Evolutionary conservation across 2,329 filamentous ascomycete genomes (phyloP).

Genomic region (Hymenoscyphus linearis): DNA sequence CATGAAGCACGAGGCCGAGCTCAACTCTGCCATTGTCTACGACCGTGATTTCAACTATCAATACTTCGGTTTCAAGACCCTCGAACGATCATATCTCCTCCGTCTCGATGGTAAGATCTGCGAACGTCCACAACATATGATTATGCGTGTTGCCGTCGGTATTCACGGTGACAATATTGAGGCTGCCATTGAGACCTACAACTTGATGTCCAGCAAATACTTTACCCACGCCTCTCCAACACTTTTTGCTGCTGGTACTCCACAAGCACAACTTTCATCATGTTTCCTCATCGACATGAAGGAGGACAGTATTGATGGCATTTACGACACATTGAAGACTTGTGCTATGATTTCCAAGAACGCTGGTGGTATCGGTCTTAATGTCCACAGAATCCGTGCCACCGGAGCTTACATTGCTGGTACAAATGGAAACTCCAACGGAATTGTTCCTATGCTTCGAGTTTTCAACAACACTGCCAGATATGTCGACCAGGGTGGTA

Average conservation of each 20-base stretch:
- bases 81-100: slow-evolving; percentile 95
- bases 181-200: slow-evolving; percentile 94
- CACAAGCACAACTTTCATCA: slow-evolving; percentile 88
- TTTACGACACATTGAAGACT: slow-evolving; percentile 98
- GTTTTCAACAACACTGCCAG: slow-evolving; percentile 99
- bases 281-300: slow-evolving; percentile 99
- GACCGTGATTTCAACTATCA: slow-evolving; percentile 99
- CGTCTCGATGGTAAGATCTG: slow-evolving; percentile 94
- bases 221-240: slow-evolving; percentile 98
- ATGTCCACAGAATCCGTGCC: slow-evolving; percentile 92
- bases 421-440: slow-evolving; percentile 97
- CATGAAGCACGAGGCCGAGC: slow-evolving; percentile 92
- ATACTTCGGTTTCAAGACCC: slow-evolving; percentile 99
- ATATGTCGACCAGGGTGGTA: slow-evolving; percentile 98
- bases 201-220: slow-evolving; percentile 97
- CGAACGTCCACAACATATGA: slow-evolving; percentile 97
- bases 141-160: slow-evolving; percentile 97
- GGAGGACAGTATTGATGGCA: slow-evolving; percentile 98
- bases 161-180: slow-evolving; percentile 96
- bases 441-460: slow-evolving; percentile 93
- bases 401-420: slow-evolving; percentile 97
- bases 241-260: slow-evolving; percentile 95
- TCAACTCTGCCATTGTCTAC: slow-evolving; percentile 98
- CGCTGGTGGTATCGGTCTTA: slow-evolving; percentile 94
- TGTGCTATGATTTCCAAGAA: slow-evolving; percentile 99